Base-by-base conservation (phyloP, 495 filamentous ascomycete species). In the Aspergillus haitiensis region DNA sequence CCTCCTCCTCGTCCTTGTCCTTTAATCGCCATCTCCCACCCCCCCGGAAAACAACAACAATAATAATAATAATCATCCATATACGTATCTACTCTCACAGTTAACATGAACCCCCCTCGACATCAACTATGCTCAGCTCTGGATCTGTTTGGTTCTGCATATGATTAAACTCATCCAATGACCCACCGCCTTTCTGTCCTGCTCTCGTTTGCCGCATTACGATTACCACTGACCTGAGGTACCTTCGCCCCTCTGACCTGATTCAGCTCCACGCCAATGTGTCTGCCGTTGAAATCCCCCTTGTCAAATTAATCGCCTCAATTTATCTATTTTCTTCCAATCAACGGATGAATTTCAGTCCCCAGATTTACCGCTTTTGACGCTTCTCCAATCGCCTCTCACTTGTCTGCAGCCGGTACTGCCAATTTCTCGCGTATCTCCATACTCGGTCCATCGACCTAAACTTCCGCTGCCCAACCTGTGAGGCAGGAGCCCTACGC, bases 401-500 rank as follows among this genome's bases (percentile, higher is more conserved):
- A 36, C 33, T 27, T 18, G 39, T 32, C 47, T 32, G 40, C 37
- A 48, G 31, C 40, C 27, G 54, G 13, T 32, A 21, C 16, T 33
- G 16, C 49, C 57, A 59, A 53, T 59, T 55, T 42, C 16, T 61
- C 51, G 58, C 52, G 57, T 37, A 61, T 60, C 55, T 47, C 52
- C 51, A 59, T 52, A 61, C 37, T 18, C 35, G 55, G 37, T 11
- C 33, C 44, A 48, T 60, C 50, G 34, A 56, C 55, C 57, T 44
- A 60, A 63, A 47, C 45, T 27, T 40, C 65, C 63, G 68, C 71
- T 73, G 74, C 75, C 75, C 71, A 76, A 78, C 66, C 55, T 51
- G 73, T 78, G 75, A 78, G 75, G 75, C 75, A 77, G 69, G 64
- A 72, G 61, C 62, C 58, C 56, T 64, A 64, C 59, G 54, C 61